Evolutionary conservation across 2,329 filamentous ascomycete species (phyloP).

Genomic region (Purpureocillium takamizusanense): DNA sequence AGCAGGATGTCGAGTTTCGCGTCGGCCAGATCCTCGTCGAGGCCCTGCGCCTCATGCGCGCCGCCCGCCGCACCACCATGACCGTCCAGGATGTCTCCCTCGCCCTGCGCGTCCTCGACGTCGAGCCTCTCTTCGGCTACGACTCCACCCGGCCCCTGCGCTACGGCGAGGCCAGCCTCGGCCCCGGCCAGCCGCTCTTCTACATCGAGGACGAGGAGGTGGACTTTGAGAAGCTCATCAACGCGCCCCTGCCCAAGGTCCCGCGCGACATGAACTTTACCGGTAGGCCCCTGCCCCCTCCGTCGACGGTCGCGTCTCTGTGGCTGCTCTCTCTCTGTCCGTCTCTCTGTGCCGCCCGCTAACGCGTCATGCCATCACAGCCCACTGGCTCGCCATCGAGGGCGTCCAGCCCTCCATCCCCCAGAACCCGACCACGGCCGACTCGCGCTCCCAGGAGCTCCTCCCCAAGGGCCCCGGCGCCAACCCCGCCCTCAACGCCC

Average conservation of each 20-base stretch:
- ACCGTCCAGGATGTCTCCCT: conserved; percentile 84
- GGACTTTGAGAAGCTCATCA: conserved; percentile 98
- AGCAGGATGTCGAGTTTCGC: conserved; percentile 92
- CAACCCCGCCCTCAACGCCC: conserved; percentile 69
- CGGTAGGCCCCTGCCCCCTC: conserved; percentile 51
- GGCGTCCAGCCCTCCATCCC: conserved; percentile 94
- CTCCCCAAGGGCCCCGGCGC: conserved; percentile 84
- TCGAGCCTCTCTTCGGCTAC: conserved; percentile 94
- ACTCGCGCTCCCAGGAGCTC: conserved; percentile 75
- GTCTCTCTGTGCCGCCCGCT: background rate
- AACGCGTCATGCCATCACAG: conserved; percentile 31
- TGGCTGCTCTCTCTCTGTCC: background rate
- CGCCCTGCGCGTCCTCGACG: conserved; percentile 76
- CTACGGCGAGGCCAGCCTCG: conserved; percentile 89
- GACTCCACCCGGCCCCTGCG: conserved; percentile 81
- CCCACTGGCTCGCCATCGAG: conserved; percentile 96
- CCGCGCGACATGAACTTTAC: conserved; percentile 89
- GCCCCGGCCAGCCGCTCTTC: conserved; percentile 87
- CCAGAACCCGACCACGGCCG: conserved; percentile 84
- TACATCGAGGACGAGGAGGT: conserved; percentile 98
- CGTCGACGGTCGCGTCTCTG: too few relatives aligned
- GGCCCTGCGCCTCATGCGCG: conserved; percentile 92
- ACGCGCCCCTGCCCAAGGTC: conserved; percentile 89
- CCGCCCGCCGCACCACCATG: conserved; percentile 75
- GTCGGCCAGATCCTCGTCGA: conserved; percentile 90